phyloP scores from a whole-genome alignment of 1,139 yeast genomes.

The Pichia sp. region DNA sequence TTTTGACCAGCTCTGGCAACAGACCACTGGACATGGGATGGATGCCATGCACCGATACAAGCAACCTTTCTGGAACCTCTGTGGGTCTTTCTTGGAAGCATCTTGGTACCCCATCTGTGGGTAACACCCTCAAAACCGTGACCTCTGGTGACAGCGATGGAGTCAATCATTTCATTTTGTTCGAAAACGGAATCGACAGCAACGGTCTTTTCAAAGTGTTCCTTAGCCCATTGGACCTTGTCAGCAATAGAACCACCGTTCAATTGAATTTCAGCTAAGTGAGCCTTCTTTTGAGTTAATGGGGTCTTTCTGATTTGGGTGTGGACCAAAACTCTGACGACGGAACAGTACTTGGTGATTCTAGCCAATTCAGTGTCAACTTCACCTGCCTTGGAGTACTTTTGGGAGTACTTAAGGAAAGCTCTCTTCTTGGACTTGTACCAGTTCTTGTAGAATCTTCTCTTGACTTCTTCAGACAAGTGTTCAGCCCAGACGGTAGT shows the following conservation, averaged over 20 bases:
- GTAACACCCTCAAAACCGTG: constrained; percentile 99
- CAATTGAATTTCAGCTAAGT: constrained; percentile 98
- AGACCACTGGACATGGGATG: constrained; percentile 99
- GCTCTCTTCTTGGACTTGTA: constrained; percentile 99
- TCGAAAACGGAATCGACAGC: constrained; percentile 93
- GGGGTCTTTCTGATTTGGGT: constrained; percentile 99
- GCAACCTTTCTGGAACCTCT: constrained; percentile 99
- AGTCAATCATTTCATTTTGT: constrained; percentile 98
- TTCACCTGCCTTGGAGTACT: constrained; percentile 86
- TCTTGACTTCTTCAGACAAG: constrained; percentile 97
- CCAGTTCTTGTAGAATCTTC: constrained; percentile 99
- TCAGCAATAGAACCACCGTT: constrained; percentile 99
- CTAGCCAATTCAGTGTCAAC: constrained; percentile 97
- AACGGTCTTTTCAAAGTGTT: constrained; percentile 99
- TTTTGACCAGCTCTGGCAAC: constrained; percentile 99
- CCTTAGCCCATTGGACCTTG: constrained; percentile 98
- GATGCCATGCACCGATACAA: constrained; percentile 99
- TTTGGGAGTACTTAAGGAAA: constrained; percentile 99
- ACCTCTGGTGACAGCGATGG: constrained; percentile 99
- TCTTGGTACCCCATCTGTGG: constrained; percentile 99
- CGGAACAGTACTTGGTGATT: constrained; percentile 97
- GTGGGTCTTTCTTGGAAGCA: constrained; percentile 99
- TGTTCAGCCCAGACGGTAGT: constrained; percentile 99
- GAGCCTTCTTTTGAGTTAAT: constrained; percentile 98
- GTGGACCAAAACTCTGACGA: constrained; percentile 98